Base-by-base conservation (phyloP, 345 rosid genomes). In the Leavenworthia alabamica region DNA sequence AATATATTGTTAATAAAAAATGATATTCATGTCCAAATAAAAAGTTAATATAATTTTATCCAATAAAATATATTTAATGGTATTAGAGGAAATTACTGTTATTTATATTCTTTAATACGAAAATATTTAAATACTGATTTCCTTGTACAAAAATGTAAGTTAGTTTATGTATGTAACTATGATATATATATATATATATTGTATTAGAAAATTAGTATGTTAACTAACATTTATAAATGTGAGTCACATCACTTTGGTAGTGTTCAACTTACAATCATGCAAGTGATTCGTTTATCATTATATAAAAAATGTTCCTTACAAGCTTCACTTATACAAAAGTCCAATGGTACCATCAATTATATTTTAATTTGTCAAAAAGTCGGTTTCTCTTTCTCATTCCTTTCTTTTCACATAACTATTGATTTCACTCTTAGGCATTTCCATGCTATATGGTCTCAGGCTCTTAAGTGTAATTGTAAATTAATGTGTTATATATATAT, bases 291-390 rank as follows among this genome's bases (percentile, higher is more conserved):
- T 53, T 26, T 43, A 36, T 39, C 22, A 28, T 11, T 5, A 20
- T 58, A 47, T 56, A 61, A 35, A 22, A 32, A 0, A 17, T 40
- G 55, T 77, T 80, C 82, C 50, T 53, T 47, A 5, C 53, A 67
- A 65, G 2, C 81, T 81, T 82, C 64, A 73, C 37, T 72, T 36
- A 57, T 5, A 81, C 88, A 58, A 81, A 79, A 81, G 79, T 74
- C 77, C 74, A 68, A 6, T 74, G 48, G 67, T 48, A 65, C 71
- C 61, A 76, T 54, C 79, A 44, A 50, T 72, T 73, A 71, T 68
- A 22, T 31, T 5, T 37, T 36, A 54, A 43, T 35, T 26, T 54
- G 27, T 62, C 74, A n/a, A 28, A 67, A 69, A 46, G 67, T 66
- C 46, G 61, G 56, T 67, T 23, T 61, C 33, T n/a, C n/a, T n/a